These are phyloP conservation scores for Hypoxylon fragiforme DNA, from an alignment of 495 filamentous ascomycete species.

Conservation along the genomic window DNA sequence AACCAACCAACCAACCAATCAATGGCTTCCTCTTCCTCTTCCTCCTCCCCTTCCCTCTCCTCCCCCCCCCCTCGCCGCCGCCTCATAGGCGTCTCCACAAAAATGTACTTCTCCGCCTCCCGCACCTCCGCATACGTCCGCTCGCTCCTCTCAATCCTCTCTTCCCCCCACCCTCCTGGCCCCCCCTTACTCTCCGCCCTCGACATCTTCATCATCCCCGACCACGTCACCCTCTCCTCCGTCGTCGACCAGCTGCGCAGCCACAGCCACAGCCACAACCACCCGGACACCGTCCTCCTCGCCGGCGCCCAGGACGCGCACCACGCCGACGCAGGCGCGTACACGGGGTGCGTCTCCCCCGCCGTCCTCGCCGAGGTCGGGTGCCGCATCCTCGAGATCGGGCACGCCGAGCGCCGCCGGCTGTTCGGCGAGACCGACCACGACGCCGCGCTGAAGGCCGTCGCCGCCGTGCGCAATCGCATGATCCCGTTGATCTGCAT, in stretches of 20 bases:
- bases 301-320: constrained; percentile 79
- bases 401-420: constrained; percentile 74
- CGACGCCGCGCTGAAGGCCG: constrained; percentile 65
- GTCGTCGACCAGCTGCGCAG: constrained; percentile 57
- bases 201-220: constrained; percentile 72
- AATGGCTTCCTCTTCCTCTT: constrained; percentile 38
- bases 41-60: constrained; percentile 49
- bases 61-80: constrained; percentile 61
- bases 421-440: constrained; percentile 73
- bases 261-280: no score
- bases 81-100: constrained; percentile 76
- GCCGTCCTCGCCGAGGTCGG: constrained; percentile 64
- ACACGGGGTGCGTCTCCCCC: constrained; percentile 78
- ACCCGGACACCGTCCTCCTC: constrained; percentile 54
- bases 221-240: constrained; percentile 68
- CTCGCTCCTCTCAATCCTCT: constrained; percentile 54
- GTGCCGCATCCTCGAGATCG: constrained; percentile 71
- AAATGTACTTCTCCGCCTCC: constrained; percentile 79
- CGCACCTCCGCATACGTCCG: constrained; percentile 65
- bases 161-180: constrained; percentile 37
- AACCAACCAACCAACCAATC: not conserved
- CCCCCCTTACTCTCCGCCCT: constrained; percentile 42
- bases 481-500: constrained; percentile 81
- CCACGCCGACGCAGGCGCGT: constrained; percentile 66
- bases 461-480: constrained; percentile 64